These are phyloP conservation scores for Limtongia smithiae DNA, from an alignment of 805 yeast genomes.

Conservation along the genomic window DNA sequence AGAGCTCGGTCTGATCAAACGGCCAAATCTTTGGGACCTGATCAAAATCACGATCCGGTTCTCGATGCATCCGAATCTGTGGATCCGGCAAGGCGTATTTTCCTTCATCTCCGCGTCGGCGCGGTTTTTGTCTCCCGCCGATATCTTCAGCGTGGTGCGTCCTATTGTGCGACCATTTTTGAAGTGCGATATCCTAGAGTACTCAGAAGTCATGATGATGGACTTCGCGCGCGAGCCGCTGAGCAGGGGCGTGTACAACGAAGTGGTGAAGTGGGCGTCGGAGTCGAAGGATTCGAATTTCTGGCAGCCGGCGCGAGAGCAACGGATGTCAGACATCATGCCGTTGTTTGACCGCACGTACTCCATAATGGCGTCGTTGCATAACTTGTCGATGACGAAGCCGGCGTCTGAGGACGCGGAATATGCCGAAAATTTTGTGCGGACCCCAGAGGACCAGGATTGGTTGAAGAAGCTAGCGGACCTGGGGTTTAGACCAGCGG, in stretches of 20 bases:
- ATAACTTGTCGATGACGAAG: slow-evolving; percentile 14
- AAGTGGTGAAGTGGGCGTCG: slow-evolving; percentile 67
- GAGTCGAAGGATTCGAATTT: slow-evolving; percentile 66
- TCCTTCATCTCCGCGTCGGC: slow-evolving; percentile 60
- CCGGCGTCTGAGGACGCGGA: slow-evolving; percentile 13
- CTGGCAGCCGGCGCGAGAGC: slow-evolving; percentile 53
- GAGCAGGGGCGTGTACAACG: slow-evolving; percentile 54
- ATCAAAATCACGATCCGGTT: slow-evolving; percentile 52
- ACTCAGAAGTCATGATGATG: slow-evolving; percentile 61
- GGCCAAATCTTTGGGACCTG: slow-evolving; percentile 53
- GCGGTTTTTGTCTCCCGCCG: slow-evolving; percentile 65
- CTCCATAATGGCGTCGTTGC: slow-evolving; percentile 22
- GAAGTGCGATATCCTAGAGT: slow-evolving; percentile 68
- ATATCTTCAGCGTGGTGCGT: slow-evolving; percentile 73
- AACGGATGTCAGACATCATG: slow-evolving; percentile 26
- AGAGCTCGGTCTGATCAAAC: slow-evolving; percentile 54
- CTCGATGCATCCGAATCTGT: slow-evolving; percentile 78
- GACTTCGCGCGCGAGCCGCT: slow-evolving; percentile 63
- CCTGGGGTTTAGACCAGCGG: slow-evolving; percentile 69
- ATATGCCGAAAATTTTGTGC: slow-evolving; percentile 12
- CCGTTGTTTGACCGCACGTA: slow-evolving; percentile 26
- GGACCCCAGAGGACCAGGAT: slow-evolving; percentile 47
- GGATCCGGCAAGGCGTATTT: slow-evolving; percentile 71
- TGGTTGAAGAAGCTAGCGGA: slow-evolving; percentile 71
- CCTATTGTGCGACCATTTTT: slow-evolving; percentile 77